These are phyloP conservation scores for Moniliophthora roreri DNA, from an alignment of 1,284 basidiomycete genomes.

Conservation along the genomic window DNA sequence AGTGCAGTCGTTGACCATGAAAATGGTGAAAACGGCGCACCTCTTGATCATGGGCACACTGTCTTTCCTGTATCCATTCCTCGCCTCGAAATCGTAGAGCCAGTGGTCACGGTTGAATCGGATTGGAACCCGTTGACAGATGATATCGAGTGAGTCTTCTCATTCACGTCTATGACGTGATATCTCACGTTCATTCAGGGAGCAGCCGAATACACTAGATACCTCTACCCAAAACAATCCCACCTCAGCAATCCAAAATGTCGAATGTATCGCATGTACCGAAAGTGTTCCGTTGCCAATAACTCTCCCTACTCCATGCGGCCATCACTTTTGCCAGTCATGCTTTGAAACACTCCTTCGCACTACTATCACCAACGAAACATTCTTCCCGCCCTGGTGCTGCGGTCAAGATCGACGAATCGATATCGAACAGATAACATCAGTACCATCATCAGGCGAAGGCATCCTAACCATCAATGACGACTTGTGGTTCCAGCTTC, in stretches of 20 bases:
- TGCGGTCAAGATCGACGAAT: slow-evolving; percentile 27
- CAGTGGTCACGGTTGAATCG: too few relatives aligned
- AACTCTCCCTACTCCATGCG: slow-evolving; percentile 2
- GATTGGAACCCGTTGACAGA: too few relatives aligned
- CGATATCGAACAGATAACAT: background rate
- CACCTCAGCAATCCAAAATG: background rate
- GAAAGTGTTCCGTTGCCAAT: background rate
- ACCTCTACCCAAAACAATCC: background rate
- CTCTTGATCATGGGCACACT: too few relatives aligned
- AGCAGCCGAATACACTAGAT: background rate
- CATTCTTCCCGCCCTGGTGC: slow-evolving; percentile 42
- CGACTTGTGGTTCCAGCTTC: slow-evolving; percentile 24
- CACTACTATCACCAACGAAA: slow-evolving; percentile 38
- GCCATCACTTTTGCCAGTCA: slow-evolving; percentile 29
- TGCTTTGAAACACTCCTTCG: slow-evolving; percentile 39
- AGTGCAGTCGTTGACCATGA: too few relatives aligned
- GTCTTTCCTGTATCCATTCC: too few relatives aligned
- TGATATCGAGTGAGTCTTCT: too few relatives aligned
- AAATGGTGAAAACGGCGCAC: too few relatives aligned
- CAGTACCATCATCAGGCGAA: slow-evolving; percentile 21
- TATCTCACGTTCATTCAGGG: background rate
- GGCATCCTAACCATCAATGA: slow-evolving; percentile 25
- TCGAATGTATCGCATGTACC: slow-evolving; percentile 5
- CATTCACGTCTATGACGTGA: too few relatives aligned
- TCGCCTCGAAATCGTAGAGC: too few relatives aligned